phyloP scores from a whole-genome alignment of 2,329 filamentous ascomycete genomes.

The Epicoccum nigrum region DNA sequence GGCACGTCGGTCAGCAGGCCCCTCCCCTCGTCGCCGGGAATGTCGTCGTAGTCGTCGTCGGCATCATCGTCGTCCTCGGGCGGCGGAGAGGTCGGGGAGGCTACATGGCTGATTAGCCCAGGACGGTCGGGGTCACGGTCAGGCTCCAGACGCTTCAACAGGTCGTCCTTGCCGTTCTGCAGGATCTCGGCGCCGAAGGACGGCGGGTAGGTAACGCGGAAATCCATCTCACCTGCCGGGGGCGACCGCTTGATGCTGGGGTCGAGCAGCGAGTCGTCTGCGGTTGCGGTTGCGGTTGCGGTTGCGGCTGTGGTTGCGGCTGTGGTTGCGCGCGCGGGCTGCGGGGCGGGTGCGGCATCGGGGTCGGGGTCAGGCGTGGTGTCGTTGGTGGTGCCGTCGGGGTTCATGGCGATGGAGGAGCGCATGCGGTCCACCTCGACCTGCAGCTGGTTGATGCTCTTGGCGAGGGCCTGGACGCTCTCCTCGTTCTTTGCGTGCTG shows the following conservation, averaged over 20 bases:
- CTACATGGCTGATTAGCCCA: slow-evolving; percentile 48
- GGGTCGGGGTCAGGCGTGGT: too few species aligned
- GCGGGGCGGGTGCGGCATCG: too few species aligned
- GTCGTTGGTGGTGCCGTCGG: too few species aligned
- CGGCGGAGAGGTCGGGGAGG: slow-evolving; percentile 48
- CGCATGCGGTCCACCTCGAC: slow-evolving; percentile 49
- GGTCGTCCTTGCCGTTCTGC: slow-evolving; percentile 57
- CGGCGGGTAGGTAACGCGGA: slow-evolving; percentile 57
- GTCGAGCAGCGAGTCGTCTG: slow-evolving; percentile 42
- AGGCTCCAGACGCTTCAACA: slow-evolving; percentile 57
- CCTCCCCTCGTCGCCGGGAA: slow-evolving; percentile 72
- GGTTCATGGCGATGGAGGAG: slow-evolving; percentile 37
- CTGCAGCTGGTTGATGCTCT: slow-evolving; percentile 50
- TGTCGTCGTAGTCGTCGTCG: slow-evolving; percentile 79
- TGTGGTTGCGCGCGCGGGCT: too few species aligned
- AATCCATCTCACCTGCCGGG: slow-evolving; percentile 53
- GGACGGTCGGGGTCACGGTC: slow-evolving; percentile 53
- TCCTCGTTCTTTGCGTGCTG: slow-evolving; percentile 48
- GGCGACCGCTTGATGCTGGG: slow-evolving; percentile 46
- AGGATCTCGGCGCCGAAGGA: slow-evolving; percentile 57
- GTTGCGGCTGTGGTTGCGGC: slow-evolving; percentile 27
- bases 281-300: slow-evolving; percentile 22
- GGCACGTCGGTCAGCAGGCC: slow-evolving; percentile 92
- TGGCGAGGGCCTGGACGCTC: slow-evolving; percentile 48
- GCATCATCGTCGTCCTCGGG: slow-evolving; percentile 66